Conservation (phyloP, 768 basidiomycete genomes). For the Calocera cornea region DNA sequence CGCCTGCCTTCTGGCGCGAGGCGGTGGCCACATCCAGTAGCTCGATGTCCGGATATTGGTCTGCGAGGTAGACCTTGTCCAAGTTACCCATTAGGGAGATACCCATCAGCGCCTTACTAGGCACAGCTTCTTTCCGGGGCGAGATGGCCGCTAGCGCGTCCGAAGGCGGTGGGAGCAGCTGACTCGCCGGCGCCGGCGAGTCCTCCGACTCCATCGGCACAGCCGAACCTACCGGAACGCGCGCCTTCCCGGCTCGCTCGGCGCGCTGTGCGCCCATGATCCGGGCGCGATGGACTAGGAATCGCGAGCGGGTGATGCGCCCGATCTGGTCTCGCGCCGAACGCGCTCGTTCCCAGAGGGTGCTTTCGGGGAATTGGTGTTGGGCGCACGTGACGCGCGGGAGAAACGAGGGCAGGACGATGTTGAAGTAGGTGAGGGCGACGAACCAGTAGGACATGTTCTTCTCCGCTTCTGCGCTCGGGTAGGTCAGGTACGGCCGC, state of each 20-base stretch:
- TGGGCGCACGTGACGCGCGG: conserved; percentile 7
- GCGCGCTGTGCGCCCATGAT: conserved; percentile 13
- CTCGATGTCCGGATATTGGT: conserved; percentile 35
- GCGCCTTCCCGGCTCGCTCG: conserved; percentile 11
- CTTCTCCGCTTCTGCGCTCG: neutral
- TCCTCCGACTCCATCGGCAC: neutral
- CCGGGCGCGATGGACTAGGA: conserved; percentile 15
- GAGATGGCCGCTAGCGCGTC: neutral
- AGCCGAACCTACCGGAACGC: neutral
- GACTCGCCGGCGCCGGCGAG: neutral
- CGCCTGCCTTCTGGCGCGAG: conserved; percentile 60
- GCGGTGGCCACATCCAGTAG: conserved; percentile 73
- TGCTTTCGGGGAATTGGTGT: neutral
- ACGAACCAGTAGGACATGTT: conserved; percentile 14
- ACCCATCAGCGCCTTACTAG: conserved; percentile 45
- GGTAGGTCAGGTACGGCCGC: conserved; percentile 11
- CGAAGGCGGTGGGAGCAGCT: neutral
- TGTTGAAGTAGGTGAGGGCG: conserved; percentile 17
- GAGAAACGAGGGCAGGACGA: conserved; percentile 15
- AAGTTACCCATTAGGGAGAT: conserved; percentile 72
- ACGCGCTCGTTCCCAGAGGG: conserved; percentile 17
- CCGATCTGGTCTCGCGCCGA: conserved; percentile 15
- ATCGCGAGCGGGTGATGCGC: conserved; percentile 12
- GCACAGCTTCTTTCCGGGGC: neutral
- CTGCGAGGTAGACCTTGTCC: conserved; percentile 66